Evolutionary conservation across 352 stramenopile genomes (phyloP).

Genomic region (Phytopythium delawarense): DNA sequence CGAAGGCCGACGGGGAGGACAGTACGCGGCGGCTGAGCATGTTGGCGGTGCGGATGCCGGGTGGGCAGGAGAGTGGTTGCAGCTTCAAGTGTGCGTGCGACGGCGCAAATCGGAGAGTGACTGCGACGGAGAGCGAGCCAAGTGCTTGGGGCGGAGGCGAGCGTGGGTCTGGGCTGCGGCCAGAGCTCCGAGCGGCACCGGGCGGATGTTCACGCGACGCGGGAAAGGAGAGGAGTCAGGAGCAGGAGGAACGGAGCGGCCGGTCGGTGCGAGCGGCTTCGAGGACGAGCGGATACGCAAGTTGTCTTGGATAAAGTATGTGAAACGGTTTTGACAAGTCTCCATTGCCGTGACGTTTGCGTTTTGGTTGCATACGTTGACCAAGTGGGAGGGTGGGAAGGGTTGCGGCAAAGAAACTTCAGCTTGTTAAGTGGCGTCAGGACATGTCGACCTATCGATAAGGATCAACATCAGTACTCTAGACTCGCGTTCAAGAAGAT

Average conservation of each 20-base stretch:
- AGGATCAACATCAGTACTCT: not conserved
- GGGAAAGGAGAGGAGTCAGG: conserved; percentile 5
- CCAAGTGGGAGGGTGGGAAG: not conserved
- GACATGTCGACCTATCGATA: not conserved
- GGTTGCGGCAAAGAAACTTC: conserved; percentile 1
- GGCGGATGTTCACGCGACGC: not conserved
- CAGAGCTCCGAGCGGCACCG: too few species aligned
- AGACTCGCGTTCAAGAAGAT: too few species aligned
- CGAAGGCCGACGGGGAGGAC: conserved; percentile 16
- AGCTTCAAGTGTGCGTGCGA: not conserved
- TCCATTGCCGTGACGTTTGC: not conserved
- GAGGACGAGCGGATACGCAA: not conserved
- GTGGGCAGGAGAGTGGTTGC: not conserved
- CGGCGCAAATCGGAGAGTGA: conserved; percentile 3
- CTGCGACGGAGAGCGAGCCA: not conserved
- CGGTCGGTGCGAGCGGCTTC: not conserved
- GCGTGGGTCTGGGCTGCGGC: too few species aligned
- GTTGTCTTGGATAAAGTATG: conserved; percentile 1
- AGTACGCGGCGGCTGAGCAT: conserved; percentile 31
- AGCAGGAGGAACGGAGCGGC: not conserved
- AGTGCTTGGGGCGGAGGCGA: not conserved
- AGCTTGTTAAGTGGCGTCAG: conserved; percentile 3
- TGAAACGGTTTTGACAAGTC: not conserved
- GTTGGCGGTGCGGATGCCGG: not conserved
- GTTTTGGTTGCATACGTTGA: conserved; percentile 1